Base-by-base conservation (phyloP, 176 grass and related monocot species). In the Cenchrus purpureus region DNA sequence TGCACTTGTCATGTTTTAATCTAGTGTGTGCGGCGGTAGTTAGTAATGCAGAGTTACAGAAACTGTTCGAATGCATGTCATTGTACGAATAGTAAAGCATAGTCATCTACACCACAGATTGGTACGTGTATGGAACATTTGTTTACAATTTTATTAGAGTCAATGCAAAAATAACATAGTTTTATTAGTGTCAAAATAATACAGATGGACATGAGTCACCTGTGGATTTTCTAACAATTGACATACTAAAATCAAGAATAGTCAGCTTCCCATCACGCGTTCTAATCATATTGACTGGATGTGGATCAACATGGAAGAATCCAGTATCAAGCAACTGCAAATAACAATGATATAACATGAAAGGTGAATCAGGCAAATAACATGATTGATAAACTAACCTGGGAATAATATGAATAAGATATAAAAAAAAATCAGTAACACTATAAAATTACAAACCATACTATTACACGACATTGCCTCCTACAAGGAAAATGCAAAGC, bases 221-320 rank as follows among this genome's bases (percentile, higher is more conserved):
- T 50, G 17, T 71, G 77, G 50, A 55, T 17, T 77, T 61, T 16
- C n/a, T 79, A 62, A 55, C 79, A 64, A 71, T 61, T 79, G 46
- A 42, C 90, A 89, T 85, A 98, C 96, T 93, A 83, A 98, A 98
- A 91, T 98, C 96, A 88, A 98, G 91, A 92, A 98, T 98, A n/a
- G 93, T 91, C 66, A 98, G 69, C 73, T 98, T 98, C 82, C 96
- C 96, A 74, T 98, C 93, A 66, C 88, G 89, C 68, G 96, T 98
- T 78, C 93, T 90, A 82, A 98, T 98, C 96, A 98, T 98, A 87
- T 95, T 98, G 52, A 93, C 93, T 49, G 96, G 96, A 87, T 98
- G 96, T 70, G 96, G 96, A 87, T 98, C 96, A 48, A 93, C 96
- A 37, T 98, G 96, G 80, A 98, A 98, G 78, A 98, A 98, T 51